Evolutionary conservation across 2,329 filamentous ascomycete genomes (phyloP).

Genomic region (Parafenestella ontariensis): DNA sequence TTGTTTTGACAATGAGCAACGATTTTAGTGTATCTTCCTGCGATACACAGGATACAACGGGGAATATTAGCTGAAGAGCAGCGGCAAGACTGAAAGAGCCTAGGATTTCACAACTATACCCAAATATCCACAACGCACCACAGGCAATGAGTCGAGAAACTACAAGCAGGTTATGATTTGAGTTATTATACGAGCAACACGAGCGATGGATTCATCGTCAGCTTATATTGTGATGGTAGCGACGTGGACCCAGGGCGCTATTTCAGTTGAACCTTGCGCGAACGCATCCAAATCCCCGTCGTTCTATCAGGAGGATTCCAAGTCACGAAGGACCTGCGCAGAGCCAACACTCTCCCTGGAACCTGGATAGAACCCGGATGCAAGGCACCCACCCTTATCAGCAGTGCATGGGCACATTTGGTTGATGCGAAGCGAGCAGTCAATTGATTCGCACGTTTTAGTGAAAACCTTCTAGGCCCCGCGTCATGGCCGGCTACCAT

Average conservation of each 20-base stretch:
- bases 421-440: background rate
- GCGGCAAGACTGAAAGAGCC: too few species aligned
- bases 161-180: background rate
- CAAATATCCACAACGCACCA: too few species aligned
- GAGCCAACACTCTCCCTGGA: background rate
- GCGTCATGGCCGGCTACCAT: background rate
- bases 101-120: too few species aligned
- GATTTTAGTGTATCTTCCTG: too few species aligned
- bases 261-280: background rate
- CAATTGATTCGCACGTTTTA: background rate
- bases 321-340: background rate
- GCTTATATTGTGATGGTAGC: background rate
- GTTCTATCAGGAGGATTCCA: background rate
- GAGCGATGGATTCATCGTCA: background rate
- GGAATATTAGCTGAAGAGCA: too few species aligned
- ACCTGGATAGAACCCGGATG: background rate
- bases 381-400: constrained; percentile 1
- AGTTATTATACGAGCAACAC: background rate
- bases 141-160: background rate
- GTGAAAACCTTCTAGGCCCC: background rate
- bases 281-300: background rate
- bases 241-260: background rate
- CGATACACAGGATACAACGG: too few species aligned
- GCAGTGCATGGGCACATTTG: background rate
- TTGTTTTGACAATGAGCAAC: too few species aligned